A percentile compares a stretch with the other conserved stretches of the same genome.
These are phyloP conservation scores for Nymphaea thermarum DNA, from an alignment of 164 flowering plant genomes.

Conservation along the genomic window DNA sequence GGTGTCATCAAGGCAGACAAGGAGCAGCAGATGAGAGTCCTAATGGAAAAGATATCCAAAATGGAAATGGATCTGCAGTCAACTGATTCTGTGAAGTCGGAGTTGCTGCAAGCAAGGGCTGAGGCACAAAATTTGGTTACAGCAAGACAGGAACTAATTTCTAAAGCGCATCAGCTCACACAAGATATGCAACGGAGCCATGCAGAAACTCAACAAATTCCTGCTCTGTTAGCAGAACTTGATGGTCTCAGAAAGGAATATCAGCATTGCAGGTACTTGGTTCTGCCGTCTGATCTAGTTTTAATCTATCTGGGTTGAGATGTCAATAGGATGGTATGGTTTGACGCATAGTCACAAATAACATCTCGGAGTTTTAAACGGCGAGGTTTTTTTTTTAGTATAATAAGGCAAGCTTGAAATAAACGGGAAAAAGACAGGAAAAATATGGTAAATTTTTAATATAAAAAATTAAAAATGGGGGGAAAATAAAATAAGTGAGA, in stretches of 20 bases:
- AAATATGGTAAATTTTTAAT: too few relatives aligned
- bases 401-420: too few relatives aligned
- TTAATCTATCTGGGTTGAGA: neutral
- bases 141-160: conserved; percentile 56
- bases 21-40: conserved; percentile 57
- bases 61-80: conserved; percentile 64
- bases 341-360: too few relatives aligned
- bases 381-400: too few relatives aligned
- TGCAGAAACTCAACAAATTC: conserved; percentile 59
- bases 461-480: too few relatives aligned
- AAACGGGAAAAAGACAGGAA: too few relatives aligned
- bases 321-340: neutral
- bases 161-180: conserved; percentile 58
- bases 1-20: conserved; percentile 51
- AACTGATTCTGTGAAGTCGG: conserved; percentile 50
- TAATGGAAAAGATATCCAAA: conserved; percentile 53
- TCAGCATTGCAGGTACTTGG: conserved; percentile 68
- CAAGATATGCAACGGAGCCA: conserved; percentile 72
- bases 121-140: conserved; percentile 69
- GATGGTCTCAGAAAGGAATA: conserved; percentile 78
- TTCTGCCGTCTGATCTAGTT: neutral
- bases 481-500: too few relatives aligned
- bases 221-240: conserved; percentile 64
- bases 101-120: conserved; percentile 63
- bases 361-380: too few relatives aligned